phyloP scores from a whole-genome alignment of 2,329 filamentous ascomycete species.

The Lasiodiplodia sp. region DNA sequence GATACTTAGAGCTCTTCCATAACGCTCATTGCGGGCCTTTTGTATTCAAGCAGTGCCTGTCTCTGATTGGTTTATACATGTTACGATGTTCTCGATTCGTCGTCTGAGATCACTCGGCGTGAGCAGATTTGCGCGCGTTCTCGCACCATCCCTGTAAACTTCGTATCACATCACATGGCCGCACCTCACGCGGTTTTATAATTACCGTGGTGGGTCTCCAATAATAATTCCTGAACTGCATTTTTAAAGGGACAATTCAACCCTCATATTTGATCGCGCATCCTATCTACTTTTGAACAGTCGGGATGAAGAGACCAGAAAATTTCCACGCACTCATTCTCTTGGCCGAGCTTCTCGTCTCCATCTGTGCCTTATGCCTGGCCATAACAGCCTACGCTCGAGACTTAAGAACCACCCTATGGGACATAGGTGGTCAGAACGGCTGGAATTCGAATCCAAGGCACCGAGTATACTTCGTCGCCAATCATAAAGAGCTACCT shows the following conservation, averaged over 20 bases:
- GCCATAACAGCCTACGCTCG: not conserved
- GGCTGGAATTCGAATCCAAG: conserved; percentile 36
- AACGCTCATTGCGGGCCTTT: too few species aligned
- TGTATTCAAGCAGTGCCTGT: too few species aligned
- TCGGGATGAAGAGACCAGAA: not conserved
- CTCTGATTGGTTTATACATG: not conserved
- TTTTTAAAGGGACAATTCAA: not conserved
- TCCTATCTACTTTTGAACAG: not conserved
- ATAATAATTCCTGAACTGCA: not conserved
- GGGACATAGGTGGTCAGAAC: conserved; percentile 15
- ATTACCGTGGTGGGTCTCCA: not conserved
- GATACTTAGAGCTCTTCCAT: too few species aligned
- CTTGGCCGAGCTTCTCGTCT: not conserved
- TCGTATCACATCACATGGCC: not conserved
- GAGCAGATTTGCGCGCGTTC: not conserved
- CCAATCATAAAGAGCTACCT: conserved; percentile 34
- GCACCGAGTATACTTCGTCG: conserved; percentile 34
- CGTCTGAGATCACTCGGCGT: not conserved
- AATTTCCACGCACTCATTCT: not conserved
- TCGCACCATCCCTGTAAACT: not conserved
- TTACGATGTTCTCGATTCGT: not conserved
- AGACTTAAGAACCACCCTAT: not conserved
- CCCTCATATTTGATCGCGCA: not conserved
- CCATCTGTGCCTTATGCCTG: not conserved
- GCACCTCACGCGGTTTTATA: not conserved